A percentile compares a stretch with the other conserved stretches of the same genome.
phyloP scores from a whole-genome alignment of 164 flowering plant genomes.

The Macadamia tetraphylla region DNA sequence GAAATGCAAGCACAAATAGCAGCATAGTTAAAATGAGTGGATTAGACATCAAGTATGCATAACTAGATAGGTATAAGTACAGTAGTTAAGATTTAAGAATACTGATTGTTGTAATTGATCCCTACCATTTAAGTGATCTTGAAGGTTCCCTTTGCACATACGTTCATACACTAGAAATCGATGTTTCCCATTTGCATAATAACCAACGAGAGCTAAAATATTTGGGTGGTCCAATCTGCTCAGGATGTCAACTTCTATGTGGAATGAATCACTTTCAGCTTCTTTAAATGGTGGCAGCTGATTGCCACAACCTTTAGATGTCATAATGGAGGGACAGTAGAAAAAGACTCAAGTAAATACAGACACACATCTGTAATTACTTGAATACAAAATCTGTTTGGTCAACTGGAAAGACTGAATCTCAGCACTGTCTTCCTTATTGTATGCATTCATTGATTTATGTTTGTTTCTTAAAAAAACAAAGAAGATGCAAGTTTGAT shows the following conservation, averaged over 20 bases:
- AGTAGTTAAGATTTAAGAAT: too few relatives aligned
- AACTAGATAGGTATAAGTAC: background rate
- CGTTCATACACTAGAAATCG: slow-evolving; percentile 91
- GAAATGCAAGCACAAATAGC: background rate
- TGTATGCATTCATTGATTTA: too few relatives aligned
- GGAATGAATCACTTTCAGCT: slow-evolving; percentile 92
- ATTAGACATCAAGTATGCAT: background rate
- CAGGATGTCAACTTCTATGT: slow-evolving; percentile 94
- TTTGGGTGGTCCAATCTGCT: slow-evolving; percentile 95
- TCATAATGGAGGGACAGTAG: background rate
- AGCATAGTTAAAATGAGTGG: background rate
- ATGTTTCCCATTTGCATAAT: slow-evolving; percentile 95
- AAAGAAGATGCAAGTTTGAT: too few relatives aligned
- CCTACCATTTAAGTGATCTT: slow-evolving; percentile 83
- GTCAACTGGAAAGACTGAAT: too few relatives aligned
- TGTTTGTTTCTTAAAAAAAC: too few relatives aligned
- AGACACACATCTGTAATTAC: too few relatives aligned
- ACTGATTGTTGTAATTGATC: background rate
- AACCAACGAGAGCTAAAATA: slow-evolving; percentile 83
- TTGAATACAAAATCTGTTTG: too few relatives aligned
- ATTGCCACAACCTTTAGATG: slow-evolving; percentile 71
- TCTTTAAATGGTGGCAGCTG: slow-evolving; percentile 69
- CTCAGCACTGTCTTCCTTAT: too few relatives aligned
- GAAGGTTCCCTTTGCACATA: slow-evolving; percentile 91
- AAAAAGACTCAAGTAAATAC: background rate